Evolutionary conservation across 768 basidiomycete genomes (phyloP), one percentile per base, ranked within the genome.

Genomic region (Xerocomellus dryophilus): DNA sequence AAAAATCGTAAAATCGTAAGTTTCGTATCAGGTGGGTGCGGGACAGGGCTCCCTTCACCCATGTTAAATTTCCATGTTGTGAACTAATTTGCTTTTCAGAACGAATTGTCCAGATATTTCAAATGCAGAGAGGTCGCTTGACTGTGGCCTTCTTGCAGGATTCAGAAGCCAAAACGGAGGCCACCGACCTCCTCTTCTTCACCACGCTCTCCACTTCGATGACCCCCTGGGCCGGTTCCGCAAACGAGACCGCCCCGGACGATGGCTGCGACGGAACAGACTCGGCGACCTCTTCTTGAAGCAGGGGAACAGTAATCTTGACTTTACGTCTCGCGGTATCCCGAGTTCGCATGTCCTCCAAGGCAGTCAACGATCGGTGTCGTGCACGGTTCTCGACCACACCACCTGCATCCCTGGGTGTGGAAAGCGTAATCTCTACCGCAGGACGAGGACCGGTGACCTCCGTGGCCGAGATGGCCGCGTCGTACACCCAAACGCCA

Each of bases 401-500:
- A 3, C 49, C 31, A 15, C 23, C 34, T 21, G 49, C 27, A 38
- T 49, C 45, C 42, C 42, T 58, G 2, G 55, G 34, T 15, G 32
- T 34, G 2, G 53, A 60, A 21, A 66, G 56, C 25, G 66, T 61
- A 12, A 64, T 66, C 38, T 64, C 66, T 20, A 69, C 34, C 10
- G 54, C 46, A 12, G 61, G 57, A 25, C 53, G 60, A 34, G 57
- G 9, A 0, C 64, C 60, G 2, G 55, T 32, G 25, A 64, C 57
- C 52, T 81, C 81, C 8, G 69, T 60, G 10, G 74, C 75, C 25
- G 82, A 77, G 36, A 78, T 66, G 4, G 75, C 74, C n/a, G 80
- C 76, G 43, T 78, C 74, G 60, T 82, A 83, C 5, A 80, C 71
- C 81, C 82, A 83, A 9, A 57, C 61, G 7, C 62, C 60, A 36